Base-by-base conservation (phyloP, 306 rosid genomes). In the Vigna mungo region DNA sequence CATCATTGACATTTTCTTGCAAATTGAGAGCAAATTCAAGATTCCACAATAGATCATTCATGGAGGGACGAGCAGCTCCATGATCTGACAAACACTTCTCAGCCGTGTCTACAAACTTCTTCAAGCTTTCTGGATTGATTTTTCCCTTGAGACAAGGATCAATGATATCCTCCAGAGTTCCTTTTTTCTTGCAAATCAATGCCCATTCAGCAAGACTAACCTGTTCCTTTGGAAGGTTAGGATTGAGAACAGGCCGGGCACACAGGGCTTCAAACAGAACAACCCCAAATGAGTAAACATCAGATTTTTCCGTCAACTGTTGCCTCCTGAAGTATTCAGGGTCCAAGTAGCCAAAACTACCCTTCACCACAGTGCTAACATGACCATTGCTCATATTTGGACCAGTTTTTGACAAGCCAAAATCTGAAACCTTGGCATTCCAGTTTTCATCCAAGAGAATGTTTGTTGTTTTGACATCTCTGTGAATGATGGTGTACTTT, bases 281-380 rank as follows among this genome's bases (percentile, higher is more conserved):
- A 68, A 87, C 91, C 78, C 91, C 91, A 61, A 85, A 87, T 32
- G 91, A 85, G 72, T 87, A 87, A 3, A 87, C 83, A 83, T 87
- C 91, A 13, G 91, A 87, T 14, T 85, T 87, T 62, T 87, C 91
- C 15, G 91, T 87, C 83, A 87, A 56, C 3, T 87, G 89, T 62
- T 87, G 91, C 48, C 91, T 87, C 20, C 91, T 87, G 76, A 87
- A 87, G 69, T 87, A 87, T 80, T 87, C 89, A 71, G 91, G 91
- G 75, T 87, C 89, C 81, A 87, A 81, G 74, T 85, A 87, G 5
- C 91, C 91, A 72, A 87, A 87, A 79, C 91, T 87, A 30, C 91
- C 91, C 76, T 87, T 87, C 76, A 87, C 91, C 70, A 87, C 87
- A 32, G 91, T 87, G 66, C 89, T 87, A 32, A 87, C 86, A 68